These are phyloP conservation scores for Cyathus striatus DNA, from an alignment of 768 basidiomycete genomes.

Conservation along the genomic window DNA sequence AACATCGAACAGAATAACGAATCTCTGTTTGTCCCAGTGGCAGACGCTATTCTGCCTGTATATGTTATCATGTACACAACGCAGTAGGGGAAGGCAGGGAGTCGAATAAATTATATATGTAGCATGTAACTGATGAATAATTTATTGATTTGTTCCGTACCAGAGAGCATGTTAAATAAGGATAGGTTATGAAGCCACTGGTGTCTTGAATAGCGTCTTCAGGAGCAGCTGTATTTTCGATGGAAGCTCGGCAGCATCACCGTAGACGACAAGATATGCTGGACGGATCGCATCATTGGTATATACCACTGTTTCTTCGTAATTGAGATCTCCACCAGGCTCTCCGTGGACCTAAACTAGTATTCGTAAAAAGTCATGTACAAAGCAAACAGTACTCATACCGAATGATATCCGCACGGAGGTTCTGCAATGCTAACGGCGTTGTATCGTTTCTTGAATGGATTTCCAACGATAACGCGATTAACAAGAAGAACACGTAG, in stretches of 20 bases:
- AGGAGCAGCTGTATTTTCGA: conserved; percentile 29
- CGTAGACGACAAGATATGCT: conserved; percentile 62
- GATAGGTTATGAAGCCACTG: conserved; percentile 31
- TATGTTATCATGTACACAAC: conserved; percentile 53
- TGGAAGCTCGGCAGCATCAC: conserved; percentile 20
- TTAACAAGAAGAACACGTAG: conserved; percentile 51
- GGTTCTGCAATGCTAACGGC: conserved; percentile 42
- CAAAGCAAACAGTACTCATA: conserved; percentile 11
- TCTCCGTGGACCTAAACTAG: conserved; percentile 47
- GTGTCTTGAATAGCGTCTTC: conserved; percentile 41
- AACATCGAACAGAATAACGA: conserved; percentile 44
- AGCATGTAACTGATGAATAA: conserved; percentile 7
- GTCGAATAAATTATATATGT: background rate
- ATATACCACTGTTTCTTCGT: conserved; percentile 67
- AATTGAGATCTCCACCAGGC: conserved; percentile 63
- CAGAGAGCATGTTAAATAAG: conserved; percentile 8
- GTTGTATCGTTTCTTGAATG: conserved; percentile 45
- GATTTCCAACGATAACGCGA: conserved; percentile 61
- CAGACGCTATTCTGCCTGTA: conserved; percentile 54
- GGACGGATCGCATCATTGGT: conserved; percentile 63
- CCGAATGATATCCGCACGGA: conserved; percentile 60
- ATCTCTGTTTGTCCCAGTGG: conserved; percentile 45
- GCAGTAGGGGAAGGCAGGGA: background rate
- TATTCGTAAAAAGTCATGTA: conserved; percentile 1
- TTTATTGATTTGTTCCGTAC: conserved; percentile 6